These are phyloP conservation scores for Agrocybe praecox DNA, from an alignment of 768 basidiomycete species.

Conservation along the genomic window DNA sequence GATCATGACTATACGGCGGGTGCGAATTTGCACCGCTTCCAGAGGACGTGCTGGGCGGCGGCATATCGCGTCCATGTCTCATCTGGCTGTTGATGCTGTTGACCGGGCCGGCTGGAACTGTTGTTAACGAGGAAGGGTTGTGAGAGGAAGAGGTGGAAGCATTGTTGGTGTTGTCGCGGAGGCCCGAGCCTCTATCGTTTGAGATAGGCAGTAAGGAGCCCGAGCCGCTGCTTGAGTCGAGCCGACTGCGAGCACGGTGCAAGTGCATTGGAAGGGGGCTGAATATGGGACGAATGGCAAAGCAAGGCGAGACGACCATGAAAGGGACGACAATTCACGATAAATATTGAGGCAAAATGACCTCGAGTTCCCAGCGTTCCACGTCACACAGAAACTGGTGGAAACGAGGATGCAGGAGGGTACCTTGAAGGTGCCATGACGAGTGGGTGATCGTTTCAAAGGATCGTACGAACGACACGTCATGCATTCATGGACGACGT, in stretches of 20 bases:
- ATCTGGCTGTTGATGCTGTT: constrained; percentile 2
- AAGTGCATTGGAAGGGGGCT: constrained; percentile 13
- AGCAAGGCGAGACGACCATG: no score
- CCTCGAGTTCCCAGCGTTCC: no score
- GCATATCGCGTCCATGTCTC: not conserved
- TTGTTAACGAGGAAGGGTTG: constrained; percentile 11
- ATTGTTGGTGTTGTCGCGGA: constrained; percentile 5
- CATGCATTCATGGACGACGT: no score
- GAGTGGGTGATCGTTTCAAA: no score
- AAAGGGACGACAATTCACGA: no score
- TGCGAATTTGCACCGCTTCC: not conserved
- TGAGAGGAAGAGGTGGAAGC: constrained; percentile 2
- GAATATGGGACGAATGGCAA: constrained; percentile 12
- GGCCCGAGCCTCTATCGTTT: constrained; percentile 21
- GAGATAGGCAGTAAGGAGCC: constrained; percentile 19
- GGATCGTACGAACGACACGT: no score
- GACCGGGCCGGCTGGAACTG: not conserved
- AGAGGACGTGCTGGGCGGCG: not conserved
- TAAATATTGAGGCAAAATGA: no score
- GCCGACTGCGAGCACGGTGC: not conserved
- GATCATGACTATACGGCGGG: not conserved
- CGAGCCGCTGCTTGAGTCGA: constrained; percentile 4
- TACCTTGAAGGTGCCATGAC: no score
- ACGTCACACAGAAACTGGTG: no score
- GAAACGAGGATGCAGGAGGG: no score